phyloP scores from a whole-genome alignment of 495 filamentous ascomycete genomes.

The Lasiosphaeris hirsuta region DNA sequence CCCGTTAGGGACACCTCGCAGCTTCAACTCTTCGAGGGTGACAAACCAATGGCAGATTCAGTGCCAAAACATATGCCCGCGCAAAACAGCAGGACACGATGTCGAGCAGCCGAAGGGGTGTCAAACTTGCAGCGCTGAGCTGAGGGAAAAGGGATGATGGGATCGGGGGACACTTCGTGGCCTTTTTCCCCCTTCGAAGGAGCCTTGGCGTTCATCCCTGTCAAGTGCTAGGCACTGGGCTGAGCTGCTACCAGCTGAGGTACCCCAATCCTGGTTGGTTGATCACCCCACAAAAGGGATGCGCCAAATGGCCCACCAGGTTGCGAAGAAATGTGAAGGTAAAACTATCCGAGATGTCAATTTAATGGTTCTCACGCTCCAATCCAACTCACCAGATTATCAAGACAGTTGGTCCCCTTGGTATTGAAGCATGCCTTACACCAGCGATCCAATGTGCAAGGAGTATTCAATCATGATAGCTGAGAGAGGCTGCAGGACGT shows the following conservation, averaged over 20 bases:
- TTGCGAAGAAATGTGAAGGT: no score
- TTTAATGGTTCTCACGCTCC: no score
- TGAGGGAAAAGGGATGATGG: constrained; percentile 25
- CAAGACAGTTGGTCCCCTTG: no score
- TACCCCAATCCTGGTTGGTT: constrained; percentile 6
- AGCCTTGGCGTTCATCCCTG: constrained; percentile 23
- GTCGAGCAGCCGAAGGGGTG: constrained; percentile 14
- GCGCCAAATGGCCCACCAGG: no score
- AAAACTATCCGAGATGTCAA: no score
- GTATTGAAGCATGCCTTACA: no score
- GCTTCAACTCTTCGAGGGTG: constrained; percentile 10
- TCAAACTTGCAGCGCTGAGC: constrained; percentile 25
- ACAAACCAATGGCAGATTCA: constrained; percentile 15
- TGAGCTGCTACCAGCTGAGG: constrained; percentile 2
- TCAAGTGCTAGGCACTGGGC: not conserved
- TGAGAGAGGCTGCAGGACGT: no score
- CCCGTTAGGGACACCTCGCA: constrained; percentile 8
- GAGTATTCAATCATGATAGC: no score
- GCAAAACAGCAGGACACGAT: constrained; percentile 18
- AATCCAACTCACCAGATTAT: no score
- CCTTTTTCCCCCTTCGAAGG: constrained; percentile 23
- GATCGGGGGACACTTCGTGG: constrained; percentile 24
- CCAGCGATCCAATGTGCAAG: no score
- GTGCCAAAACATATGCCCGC: constrained; percentile 19
- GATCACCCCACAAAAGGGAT: not conserved